Conservation (phyloP, 73 alveolate species). For the Paramecium bursaria region DNA sequence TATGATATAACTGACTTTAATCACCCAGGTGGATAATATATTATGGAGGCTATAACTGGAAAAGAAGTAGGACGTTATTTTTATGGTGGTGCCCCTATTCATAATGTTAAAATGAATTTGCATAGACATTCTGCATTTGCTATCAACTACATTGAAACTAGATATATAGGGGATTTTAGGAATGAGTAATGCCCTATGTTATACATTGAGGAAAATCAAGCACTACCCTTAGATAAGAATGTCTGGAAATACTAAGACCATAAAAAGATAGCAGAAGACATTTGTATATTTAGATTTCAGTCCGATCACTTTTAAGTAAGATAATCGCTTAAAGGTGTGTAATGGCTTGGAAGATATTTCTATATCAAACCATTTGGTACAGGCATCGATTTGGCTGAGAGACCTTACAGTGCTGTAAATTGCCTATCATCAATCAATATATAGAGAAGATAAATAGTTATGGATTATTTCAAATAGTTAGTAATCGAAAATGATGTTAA, state of each 20-base stretch:
- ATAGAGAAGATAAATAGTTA: neutral
- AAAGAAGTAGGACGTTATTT: conserved; percentile 47
- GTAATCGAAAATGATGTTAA: conserved; percentile 6
- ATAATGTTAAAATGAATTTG: neutral
- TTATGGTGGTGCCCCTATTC: conserved; percentile 42
- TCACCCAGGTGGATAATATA: conserved; percentile 54
- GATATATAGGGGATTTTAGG: conserved; percentile 46
- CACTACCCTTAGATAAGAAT: neutral
- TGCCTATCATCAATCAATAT: neutral
- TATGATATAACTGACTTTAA: conserved; percentile 56
- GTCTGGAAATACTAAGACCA: conserved; percentile 32
- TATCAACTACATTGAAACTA: conserved; percentile 53
- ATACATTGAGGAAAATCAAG: conserved; percentile 25
- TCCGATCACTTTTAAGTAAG: conserved; percentile 34
- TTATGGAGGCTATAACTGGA: conserved; percentile 46
- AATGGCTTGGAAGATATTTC: conserved; percentile 55
- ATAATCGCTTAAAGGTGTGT: conserved; percentile 33
- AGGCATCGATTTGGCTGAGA: conserved; percentile 13
- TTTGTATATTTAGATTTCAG: conserved; percentile 13
- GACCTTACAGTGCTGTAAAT: conserved; percentile 26
- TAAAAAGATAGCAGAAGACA: conserved; percentile 1
- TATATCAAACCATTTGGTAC: conserved; percentile 41
- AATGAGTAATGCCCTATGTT: conserved; percentile 38
- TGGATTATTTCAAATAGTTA: conserved; percentile 21
- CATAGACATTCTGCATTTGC: conserved; percentile 50